These are phyloP conservation scores for Nannochloris sp. DNA, from an alignment of 139 green algal genomes.

Conservation along the genomic window DNA sequence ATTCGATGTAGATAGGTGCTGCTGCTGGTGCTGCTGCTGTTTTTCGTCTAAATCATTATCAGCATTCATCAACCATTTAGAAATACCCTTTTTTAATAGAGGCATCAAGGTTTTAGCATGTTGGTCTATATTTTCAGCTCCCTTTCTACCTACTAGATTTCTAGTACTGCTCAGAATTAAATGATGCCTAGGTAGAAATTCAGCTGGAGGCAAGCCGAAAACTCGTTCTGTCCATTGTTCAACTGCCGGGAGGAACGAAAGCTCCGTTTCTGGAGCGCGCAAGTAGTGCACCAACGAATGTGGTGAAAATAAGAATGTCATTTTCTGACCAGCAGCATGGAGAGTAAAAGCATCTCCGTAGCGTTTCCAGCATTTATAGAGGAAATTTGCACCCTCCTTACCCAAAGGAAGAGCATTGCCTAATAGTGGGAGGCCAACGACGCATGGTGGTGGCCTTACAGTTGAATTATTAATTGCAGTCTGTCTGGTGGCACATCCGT, in stretches of 20 bases:
- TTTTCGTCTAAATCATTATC: background rate
- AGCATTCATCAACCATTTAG: background rate
- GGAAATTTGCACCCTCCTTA: constrained; percentile 1
- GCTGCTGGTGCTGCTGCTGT: background rate
- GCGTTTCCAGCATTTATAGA: constrained; percentile 18
- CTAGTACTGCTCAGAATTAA: constrained; percentile 20
- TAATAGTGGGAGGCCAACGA: constrained; percentile 13
- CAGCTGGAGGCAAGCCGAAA: constrained; percentile 44
- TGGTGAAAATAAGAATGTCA: constrained; percentile 56
- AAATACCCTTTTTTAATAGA: background rate
- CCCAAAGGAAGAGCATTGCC: constrained; percentile 9
- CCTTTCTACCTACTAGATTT: background rate
- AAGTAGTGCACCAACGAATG: constrained; percentile 51
- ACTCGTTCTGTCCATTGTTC: constrained; percentile 65
- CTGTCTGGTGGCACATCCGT: too few relatives aligned
- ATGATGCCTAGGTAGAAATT: constrained; percentile 54
- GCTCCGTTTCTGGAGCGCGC: constrained; percentile 30
- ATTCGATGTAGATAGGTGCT: background rate
- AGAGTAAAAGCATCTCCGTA: constrained; percentile 54
- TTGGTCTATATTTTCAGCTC: constrained; percentile 4
- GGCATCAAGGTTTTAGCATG: constrained; percentile 6
- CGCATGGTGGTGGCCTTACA: constrained; percentile 5
- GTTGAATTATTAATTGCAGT: too few relatives aligned
- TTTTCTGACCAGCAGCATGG: constrained; percentile 30
- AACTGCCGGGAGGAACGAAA: constrained; percentile 40